phyloP scores from a whole-genome alignment of 345 rosid species.

The Aethionema arabicum region DNA sequence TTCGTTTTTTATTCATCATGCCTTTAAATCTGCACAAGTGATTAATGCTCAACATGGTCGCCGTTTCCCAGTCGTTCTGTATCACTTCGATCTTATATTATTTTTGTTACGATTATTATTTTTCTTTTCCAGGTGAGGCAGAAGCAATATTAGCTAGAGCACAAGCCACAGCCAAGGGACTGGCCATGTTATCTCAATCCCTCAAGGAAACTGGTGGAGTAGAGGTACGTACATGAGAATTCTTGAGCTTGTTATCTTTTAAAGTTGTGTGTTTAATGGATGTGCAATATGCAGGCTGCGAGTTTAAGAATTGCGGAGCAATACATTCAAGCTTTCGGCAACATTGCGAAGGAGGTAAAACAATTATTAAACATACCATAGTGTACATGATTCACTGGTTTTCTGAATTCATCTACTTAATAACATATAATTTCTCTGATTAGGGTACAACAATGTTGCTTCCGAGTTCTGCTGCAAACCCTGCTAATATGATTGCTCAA shows the following conservation, averaged over 20 bases:
- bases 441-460: slow-evolving; percentile 93
- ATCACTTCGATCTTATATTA: background rate
- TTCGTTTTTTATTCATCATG: slow-evolving; percentile 7
- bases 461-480: slow-evolving; percentile 66
- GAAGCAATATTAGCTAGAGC: slow-evolving; percentile 88
- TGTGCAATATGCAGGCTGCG: slow-evolving; percentile 64
- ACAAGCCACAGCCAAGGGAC: slow-evolving; percentile 74
- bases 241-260: background rate
- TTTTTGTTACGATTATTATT: background rate
- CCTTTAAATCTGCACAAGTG: too few species aligned
- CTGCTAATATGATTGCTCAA: slow-evolving; percentile 74
- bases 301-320: slow-evolving; percentile 79
- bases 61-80: background rate
- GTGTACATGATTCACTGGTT: background rate
- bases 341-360: slow-evolving; percentile 86
- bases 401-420: background rate
- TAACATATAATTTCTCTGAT: slow-evolving; percentile 1
- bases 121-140: slow-evolving; percentile 71
- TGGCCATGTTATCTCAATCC: slow-evolving; percentile 62
- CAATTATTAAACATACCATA: background rate
- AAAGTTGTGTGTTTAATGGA: slow-evolving; percentile 19
- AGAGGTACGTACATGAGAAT: slow-evolving; percentile 54
- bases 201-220: slow-evolving; percentile 77
- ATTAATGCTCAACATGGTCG: too few species aligned
- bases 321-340: slow-evolving; percentile 75